Percentiles rank a stretch among this genome's conserved stretches.
Evolutionary conservation across 768 basidiomycete genomes (phyloP).

Genomic region (Amylocystis lapponica): DNA sequence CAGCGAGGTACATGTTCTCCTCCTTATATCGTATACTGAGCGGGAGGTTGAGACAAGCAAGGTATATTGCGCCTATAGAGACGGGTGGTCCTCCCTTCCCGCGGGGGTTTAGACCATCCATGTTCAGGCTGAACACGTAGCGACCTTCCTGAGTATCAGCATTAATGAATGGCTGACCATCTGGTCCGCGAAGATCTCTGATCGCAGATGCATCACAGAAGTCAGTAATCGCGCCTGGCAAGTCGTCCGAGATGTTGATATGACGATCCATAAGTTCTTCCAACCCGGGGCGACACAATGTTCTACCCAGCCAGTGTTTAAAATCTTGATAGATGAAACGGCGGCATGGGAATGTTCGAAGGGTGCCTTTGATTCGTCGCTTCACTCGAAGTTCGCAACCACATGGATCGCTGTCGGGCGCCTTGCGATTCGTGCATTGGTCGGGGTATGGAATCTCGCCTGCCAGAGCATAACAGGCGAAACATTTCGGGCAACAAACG

Average conservation of each 20-base stretch:
- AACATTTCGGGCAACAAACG: not conserved
- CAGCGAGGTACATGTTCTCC: slow-evolving; percentile 36
- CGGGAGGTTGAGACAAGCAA: slow-evolving; percentile 24
- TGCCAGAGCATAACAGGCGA: not conserved
- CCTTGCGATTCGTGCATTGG: not conserved
- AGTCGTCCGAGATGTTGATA: not conserved
- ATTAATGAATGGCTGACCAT: not conserved
- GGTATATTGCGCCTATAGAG: slow-evolving; percentile 15
- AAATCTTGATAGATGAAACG: not conserved
- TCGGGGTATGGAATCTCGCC: not conserved
- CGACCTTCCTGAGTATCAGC: not conserved
- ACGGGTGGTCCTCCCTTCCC: slow-evolving; percentile 5
- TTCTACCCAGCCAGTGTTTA: not conserved
- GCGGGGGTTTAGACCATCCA: slow-evolving; percentile 14
- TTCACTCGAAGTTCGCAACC: no score
- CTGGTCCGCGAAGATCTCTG: not conserved
- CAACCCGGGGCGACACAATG: not conserved
- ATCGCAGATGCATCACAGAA: not conserved
- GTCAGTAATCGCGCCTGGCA: not conserved
- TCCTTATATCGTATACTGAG: slow-evolving; percentile 12
- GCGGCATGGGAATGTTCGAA: not conserved
- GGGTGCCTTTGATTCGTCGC: no score
- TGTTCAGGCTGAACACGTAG: not conserved
- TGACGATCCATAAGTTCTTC: not conserved
- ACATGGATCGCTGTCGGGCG: no score